Conservation (phyloP, 2,329 filamentous ascomycete species). For the Chaetoscypha palmicola region DNA sequence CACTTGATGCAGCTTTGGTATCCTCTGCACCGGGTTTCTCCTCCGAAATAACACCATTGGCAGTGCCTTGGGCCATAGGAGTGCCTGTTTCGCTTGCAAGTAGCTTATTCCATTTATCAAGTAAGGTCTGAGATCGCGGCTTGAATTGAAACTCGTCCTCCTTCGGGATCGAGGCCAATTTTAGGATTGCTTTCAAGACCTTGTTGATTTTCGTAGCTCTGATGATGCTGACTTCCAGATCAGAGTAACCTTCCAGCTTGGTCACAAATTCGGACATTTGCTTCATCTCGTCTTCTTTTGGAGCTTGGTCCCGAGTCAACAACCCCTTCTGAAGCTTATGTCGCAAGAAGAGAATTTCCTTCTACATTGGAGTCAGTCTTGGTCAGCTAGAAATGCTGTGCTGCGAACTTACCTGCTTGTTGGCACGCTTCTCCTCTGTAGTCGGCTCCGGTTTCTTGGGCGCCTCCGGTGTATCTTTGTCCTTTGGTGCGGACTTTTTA, state of each 20-base stretch:
- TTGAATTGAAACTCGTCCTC: conserved; percentile 91
- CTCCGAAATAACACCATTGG: conserved; percentile 31
- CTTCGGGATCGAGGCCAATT: conserved; percentile 70
- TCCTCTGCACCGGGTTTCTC: conserved; percentile 34
- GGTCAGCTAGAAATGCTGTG: background rate
- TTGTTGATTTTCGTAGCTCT: conserved; percentile 96
- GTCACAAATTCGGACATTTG: conserved; percentile 69
- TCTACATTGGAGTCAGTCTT: conserved; percentile 41
- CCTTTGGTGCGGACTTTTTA: conserved; percentile 44
- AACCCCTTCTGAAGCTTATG: conserved; percentile 95
- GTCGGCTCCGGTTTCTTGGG: conserved; percentile 52
- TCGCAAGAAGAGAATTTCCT: conserved; percentile 82
- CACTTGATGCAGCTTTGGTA: conserved; percentile 20
- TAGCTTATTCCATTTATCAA: conserved; percentile 85
- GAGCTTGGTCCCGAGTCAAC: conserved; percentile 72
- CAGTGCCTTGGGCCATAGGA: conserved; percentile 29
- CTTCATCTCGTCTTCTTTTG: conserved; percentile 80
- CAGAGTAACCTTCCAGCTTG: conserved; percentile 72
- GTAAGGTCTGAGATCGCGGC: conserved; percentile 66
- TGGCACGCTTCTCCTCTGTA: conserved; percentile 48
- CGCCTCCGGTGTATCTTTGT: conserved; percentile 15
- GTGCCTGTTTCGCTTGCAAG: conserved; percentile 53
- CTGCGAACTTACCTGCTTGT: conserved; percentile 47
- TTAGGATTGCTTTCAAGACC: conserved; percentile 89
- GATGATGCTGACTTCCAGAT: conserved; percentile 85